Percentiles rank a stretch among this genome's conserved stretches.
Conservation (phyloP, 441 rosid genomes). For the Gossypium davidsonii region DNA sequence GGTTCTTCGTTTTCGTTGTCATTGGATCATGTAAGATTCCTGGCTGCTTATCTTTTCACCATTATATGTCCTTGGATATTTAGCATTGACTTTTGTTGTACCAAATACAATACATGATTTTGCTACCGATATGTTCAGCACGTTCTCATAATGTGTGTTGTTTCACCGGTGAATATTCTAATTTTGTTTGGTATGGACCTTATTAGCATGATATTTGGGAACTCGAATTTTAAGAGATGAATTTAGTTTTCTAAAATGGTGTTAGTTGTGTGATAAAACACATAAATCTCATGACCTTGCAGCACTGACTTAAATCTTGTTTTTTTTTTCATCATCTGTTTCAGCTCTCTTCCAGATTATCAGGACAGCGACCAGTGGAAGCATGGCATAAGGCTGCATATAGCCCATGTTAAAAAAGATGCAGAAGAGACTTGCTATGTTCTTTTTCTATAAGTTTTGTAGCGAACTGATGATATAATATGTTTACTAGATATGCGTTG, state of each 20-base stretch:
- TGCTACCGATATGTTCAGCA: background rate
- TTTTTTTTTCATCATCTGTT: slow-evolving; percentile 9
- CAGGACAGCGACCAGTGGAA: slow-evolving; percentile 82
- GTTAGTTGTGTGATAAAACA: background rate
- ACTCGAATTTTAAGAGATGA: no score
- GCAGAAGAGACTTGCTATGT: slow-evolving; percentile 11
- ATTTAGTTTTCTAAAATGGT: background rate
- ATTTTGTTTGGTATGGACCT: background rate
- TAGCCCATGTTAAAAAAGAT: slow-evolving; percentile 4
- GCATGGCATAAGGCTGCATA: slow-evolving; percentile 49
- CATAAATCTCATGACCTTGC: background rate
- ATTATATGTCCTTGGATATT: background rate
- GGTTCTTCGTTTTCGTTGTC: slow-evolving; percentile 85
- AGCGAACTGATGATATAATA: slow-evolving; percentile 19
- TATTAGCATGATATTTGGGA: background rate
- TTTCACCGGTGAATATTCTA: background rate
- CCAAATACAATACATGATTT: background rate
- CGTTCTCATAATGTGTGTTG: background rate
- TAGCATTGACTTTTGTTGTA: background rate
- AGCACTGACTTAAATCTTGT: background rate
- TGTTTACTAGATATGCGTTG: slow-evolving; percentile 11
- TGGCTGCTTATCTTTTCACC: background rate
- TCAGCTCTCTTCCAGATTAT: slow-evolving; percentile 93
- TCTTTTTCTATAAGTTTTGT: slow-evolving; percentile 14
- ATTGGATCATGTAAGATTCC: slow-evolving; percentile 75